Evolutionary conservation across 495 filamentous ascomycete genomes (phyloP), one percentile per base, ranked within the genome.

Genomic region (Podospora anserina): DNA sequence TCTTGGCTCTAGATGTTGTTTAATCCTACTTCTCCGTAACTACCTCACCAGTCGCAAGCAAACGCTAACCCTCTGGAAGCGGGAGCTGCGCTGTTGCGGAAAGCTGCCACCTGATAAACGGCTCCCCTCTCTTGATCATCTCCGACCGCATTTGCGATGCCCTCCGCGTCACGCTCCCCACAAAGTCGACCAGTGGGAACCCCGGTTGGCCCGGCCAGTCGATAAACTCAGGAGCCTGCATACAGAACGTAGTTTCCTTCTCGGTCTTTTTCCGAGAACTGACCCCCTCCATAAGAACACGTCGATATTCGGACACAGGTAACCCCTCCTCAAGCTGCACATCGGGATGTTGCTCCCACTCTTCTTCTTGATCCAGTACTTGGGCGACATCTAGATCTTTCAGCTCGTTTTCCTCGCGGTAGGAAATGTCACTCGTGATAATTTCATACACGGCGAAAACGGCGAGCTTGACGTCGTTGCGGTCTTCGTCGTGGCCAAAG

Each of bases 381-480:
- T 23, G 18, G n/a, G 66, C 2, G 0, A n/a, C 53, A 4, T 63
- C 66, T 3, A 67, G 59, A 39, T 70, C 59, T 5, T 57, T 3
- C 11, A 64, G 64, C 26, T 63, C 7, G 49, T 18, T 26, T 64
- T 70, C 64, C 27, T 39, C 39, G 64, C 59, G 44, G 64, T 44
- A 56, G 2, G 32, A 34, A 3, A 66, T 32, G 9, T 64, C 64
- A 19, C 68, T 59, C 53, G 64, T 70, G 59, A 70, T 70, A 28
- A 70, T 60, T 18, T 66, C 68, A 57, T 66, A 70, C 9, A 70
- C 5, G 28, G 64, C 28, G 60, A 70, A 66, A 2, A 70, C 20
- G 28, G 60, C 68, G n/a, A 60, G 30, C 16, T 67, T 63, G 30
- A 70, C 61, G 16, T 70, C 65, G 61, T 57, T 67, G 27, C 58